phyloP scores from a whole-genome alignment of 176 grass and related monocot species.

The Neostapfia colusana region DNA sequence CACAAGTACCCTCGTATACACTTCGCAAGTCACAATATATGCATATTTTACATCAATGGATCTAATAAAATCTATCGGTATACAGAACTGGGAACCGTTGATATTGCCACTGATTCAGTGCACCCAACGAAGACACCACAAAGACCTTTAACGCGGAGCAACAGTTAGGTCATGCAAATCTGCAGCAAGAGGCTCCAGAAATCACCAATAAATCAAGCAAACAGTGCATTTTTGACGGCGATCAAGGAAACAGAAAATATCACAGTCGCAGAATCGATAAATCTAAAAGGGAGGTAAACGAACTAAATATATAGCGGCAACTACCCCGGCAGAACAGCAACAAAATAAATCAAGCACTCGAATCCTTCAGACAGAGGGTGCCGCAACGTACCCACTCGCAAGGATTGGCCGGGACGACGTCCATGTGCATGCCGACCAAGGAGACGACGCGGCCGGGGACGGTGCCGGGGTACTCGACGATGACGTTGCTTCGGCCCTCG shows the following conservation, averaged over 20 bases:
- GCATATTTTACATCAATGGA: background rate
- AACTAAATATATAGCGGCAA: constrained; percentile 4
- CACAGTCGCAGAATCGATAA: background rate
- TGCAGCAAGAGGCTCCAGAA: background rate
- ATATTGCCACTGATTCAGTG: background rate
- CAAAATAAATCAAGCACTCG: constrained; percentile 19
- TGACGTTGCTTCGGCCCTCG: constrained; percentile 76
- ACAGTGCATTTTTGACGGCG: background rate
- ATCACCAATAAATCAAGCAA: background rate
- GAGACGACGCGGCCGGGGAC: constrained; percentile 59
- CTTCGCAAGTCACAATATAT: background rate
- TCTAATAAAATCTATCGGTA: background rate
- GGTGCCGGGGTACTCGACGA: constrained; percentile 85
- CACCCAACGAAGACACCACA: background rate
- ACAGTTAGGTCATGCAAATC: constrained; percentile 24
- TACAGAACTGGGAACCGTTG: background rate
- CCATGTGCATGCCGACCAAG: constrained; percentile 99
- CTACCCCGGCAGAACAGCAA: background rate
- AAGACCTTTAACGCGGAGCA: background rate
- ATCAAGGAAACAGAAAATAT: background rate
- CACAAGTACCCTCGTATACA: background rate
- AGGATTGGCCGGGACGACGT: constrained; percentile 80
- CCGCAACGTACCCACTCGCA: constrained; percentile 60
- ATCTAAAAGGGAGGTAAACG: background rate
- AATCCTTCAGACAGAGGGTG: background rate